Evolutionary conservation across 2,329 filamentous ascomycete genomes (phyloP).

Genomic region (Colletotrichum camelliae): DNA sequence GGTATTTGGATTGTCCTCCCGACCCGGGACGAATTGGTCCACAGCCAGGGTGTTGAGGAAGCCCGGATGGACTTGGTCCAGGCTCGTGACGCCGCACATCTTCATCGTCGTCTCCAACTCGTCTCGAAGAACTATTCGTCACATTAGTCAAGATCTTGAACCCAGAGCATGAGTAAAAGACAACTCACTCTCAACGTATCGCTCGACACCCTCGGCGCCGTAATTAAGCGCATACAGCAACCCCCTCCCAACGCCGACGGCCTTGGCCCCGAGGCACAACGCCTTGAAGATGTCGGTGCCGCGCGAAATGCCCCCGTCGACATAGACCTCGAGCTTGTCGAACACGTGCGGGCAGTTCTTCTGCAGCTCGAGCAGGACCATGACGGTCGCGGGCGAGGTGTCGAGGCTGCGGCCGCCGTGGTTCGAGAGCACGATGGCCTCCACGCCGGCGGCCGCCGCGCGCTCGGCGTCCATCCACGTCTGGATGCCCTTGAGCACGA

Average conservation of each 20-base stretch:
- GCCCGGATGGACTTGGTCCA: constrained; percentile 66
- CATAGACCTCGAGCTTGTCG: constrained; percentile 62
- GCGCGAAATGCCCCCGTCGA: constrained; percentile 70
- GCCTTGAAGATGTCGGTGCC: constrained; percentile 74
- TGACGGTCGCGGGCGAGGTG: constrained; percentile 57
- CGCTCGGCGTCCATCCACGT: constrained; percentile 66
- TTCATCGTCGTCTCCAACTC: constrained; percentile 72
- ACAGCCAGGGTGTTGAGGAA: constrained; percentile 61
- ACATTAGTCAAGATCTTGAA: neutral
- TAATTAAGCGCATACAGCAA: constrained; percentile 67
- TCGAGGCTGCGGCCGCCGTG: constrained; percentile 68
- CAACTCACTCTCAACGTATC: constrained; percentile 57
- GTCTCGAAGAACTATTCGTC: constrained; percentile 52
- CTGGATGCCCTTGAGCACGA: constrained; percentile 76
- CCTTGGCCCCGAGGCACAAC: constrained; percentile 67
- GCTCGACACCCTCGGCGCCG: constrained; percentile 61
- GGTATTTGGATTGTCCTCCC: constrained; percentile 50
- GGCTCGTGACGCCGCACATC: constrained; percentile 66
- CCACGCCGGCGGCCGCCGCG: constrained; percentile 64
- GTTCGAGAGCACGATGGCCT: constrained; percentile 74
- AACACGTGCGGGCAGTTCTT: constrained; percentile 66
- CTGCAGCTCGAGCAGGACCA: constrained; percentile 68
- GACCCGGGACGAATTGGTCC: constrained; percentile 49
- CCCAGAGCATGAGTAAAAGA: neutral
- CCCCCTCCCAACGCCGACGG: constrained; percentile 66